Conservation (phyloP, 1,284 basidiomycete species). For the Leccinum pallidistipes region DNA sequence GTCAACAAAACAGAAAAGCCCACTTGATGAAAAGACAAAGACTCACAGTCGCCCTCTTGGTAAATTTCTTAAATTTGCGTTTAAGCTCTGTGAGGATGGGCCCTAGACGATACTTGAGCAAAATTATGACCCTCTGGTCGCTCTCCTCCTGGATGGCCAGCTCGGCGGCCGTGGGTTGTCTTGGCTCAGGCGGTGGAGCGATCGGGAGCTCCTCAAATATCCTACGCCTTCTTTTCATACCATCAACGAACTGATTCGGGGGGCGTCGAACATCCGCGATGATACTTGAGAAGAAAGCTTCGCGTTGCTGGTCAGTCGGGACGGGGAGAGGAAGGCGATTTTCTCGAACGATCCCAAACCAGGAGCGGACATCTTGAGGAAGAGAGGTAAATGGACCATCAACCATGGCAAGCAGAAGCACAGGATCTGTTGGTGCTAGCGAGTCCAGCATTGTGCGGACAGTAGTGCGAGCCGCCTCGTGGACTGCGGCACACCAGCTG, state of each 20-base stretch:
- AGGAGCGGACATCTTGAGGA: constrained; percentile 81
- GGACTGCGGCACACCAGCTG: constrained; percentile 85
- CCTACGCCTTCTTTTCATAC: constrained; percentile 80
- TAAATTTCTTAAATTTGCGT: constrained; percentile 92
- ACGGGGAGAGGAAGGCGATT: constrained; percentile 67
- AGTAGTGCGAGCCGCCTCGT: constrained; percentile 83
- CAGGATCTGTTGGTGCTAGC: constrained; percentile 87
- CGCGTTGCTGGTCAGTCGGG: constrained; percentile 61
- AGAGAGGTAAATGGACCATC: constrained; percentile 75
- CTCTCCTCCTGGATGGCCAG: constrained; percentile 81
- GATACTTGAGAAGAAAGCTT: constrained; percentile 77
- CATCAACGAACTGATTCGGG: constrained; percentile 92
- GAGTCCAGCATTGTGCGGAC: constrained; percentile 91
- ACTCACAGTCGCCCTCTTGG: constrained; percentile 77
- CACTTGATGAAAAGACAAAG: constrained; percentile 1
- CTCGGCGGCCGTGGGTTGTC: constrained; percentile 82
- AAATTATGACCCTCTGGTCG: constrained; percentile 77
- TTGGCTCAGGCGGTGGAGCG: constrained; percentile 88
- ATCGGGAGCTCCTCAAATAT: constrained; percentile 85
- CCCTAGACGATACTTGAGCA: constrained; percentile 86
- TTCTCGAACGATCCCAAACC: constrained; percentile 86
- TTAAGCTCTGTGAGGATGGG: constrained; percentile 89
- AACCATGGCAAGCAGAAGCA: constrained; percentile 87
- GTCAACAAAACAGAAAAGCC: constrained; percentile 11
- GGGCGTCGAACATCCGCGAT: constrained; percentile 69